Conservation (phyloP, 345 rosid genomes). For the Populus davidiana region DNA sequence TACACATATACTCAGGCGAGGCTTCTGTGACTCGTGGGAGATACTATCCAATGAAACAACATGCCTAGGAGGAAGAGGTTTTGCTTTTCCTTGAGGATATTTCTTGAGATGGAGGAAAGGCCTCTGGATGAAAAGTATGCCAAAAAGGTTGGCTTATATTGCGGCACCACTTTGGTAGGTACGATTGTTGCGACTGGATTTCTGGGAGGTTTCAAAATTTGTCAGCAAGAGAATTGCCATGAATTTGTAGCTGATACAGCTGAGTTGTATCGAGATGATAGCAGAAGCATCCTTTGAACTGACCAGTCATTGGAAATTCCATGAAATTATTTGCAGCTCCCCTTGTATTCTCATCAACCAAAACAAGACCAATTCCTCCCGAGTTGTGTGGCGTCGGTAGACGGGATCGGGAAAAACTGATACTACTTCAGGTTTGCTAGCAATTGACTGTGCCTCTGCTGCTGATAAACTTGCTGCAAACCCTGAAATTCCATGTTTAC, state of each 20-base stretch:
- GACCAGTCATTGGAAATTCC: conserved; percentile 44
- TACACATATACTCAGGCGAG: background rate
- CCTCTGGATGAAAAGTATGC: conserved; percentile 83
- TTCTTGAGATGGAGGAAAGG: conserved; percentile 54
- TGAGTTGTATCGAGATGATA: background rate
- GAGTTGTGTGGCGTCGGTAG: conserved; percentile 76
- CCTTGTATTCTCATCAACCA: conserved; percentile 45
- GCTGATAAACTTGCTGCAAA: conserved; percentile 73
- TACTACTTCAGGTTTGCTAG: conserved; percentile 56
- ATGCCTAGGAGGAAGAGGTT: background rate
- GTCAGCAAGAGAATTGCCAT: background rate
- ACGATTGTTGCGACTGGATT: conserved; percentile 69
- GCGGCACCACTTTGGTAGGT: conserved; percentile 41
- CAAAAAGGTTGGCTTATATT: conserved; percentile 54
- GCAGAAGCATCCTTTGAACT: conserved; percentile 45
- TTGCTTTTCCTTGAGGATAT: conserved; percentile 75
- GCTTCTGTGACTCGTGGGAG: background rate
- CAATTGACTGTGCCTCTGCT: conserved; percentile 55
- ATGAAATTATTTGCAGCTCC: conserved; percentile 42
- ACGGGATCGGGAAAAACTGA: conserved; percentile 68
- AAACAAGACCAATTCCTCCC: conserved; percentile 58
- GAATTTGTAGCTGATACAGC: background rate
- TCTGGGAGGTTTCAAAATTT: conserved; percentile 26
- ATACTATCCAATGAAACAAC: background rate
- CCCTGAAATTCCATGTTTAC: conserved; percentile 65